Base-by-base conservation (phyloP, 2,329 filamentous ascomycete genomes). In the Diplodia scrobiculata region DNA sequence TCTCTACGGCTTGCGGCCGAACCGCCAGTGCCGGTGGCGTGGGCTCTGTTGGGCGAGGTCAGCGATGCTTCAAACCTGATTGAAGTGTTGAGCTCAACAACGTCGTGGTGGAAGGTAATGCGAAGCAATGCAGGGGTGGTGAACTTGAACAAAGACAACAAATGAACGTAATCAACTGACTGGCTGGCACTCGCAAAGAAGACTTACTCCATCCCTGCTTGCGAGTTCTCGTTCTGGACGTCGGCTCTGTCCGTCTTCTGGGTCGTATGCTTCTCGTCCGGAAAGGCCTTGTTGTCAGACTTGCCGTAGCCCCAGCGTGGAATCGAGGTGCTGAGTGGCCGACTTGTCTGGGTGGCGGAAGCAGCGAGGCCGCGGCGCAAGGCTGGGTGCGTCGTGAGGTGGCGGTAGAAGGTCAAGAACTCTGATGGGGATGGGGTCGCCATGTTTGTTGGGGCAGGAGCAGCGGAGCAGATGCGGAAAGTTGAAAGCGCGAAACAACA, bases 1-100 rank as follows among this genome's bases (percentile, higher is more conserved):
- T 82, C 81, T 25, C 66, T 73, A 36, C 76, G 67, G 45, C 75
- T 72, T 0, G 79, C 80, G 19, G 81, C 80, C 25, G 73, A 68
- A 25, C 80, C 81, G 54, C 79, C 79, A 0, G 69, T 70, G 51
- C 75, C 76, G 45, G 73, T 69, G 36, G 73, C 67, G 63, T 73
- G 73, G 11, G 72, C 65, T 36, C 65, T 66, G 50, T 36, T 25
- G 32, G 21, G 14, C 6, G 14, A 29, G 21, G 17, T 34, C 29
- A 19, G 17, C 32, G 27, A 11, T 41, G 54, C 36, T 4, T 7
- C n/a, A 25, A 6, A n/a, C 19, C 9, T 2, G 3, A 5, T 11
- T n/a, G 19, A 29, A 29, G 41, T 62, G 41, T 51, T 38, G 45
- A 0, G 60, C 34, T 25, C 45, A 52, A 32, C 38, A n/a, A 36